phyloP scores from a whole-genome alignment of 192 early-diverging fungal genomes.

The Physocladia obscura region DNA sequence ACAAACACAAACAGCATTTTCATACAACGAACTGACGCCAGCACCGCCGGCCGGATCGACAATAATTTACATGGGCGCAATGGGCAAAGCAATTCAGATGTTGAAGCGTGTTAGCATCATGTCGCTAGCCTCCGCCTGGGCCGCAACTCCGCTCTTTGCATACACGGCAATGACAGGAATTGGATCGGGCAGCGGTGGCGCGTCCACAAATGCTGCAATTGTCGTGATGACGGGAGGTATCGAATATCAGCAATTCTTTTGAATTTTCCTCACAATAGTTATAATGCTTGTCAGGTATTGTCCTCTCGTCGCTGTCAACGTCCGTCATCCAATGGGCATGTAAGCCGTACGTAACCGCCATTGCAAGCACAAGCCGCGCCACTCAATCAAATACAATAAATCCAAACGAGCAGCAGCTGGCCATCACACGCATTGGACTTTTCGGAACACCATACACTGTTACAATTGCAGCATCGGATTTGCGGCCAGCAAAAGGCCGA shows the following conservation, averaged over 20 bases:
- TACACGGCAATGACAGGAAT: not conserved
- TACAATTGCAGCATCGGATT: not conserved
- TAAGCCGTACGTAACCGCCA: constrained; percentile 23
- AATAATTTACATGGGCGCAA: constrained; percentile 17
- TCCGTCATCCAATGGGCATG: constrained; percentile 18
- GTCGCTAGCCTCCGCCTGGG: constrained; percentile 2
- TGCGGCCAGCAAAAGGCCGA: not conserved
- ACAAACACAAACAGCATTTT: no score
- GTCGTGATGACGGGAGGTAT: constrained; percentile 23
- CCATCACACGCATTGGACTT: constrained; percentile 12
- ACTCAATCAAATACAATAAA: not conserved
- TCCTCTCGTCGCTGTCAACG: constrained; percentile 10
- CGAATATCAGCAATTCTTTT: not conserved
- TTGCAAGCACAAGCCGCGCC: not conserved
- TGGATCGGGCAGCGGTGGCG: no score
- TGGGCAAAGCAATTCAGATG: constrained; percentile 13
- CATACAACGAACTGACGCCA: no score
- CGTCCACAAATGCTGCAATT: constrained; percentile 16
- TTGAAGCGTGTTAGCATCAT: constrained; percentile 26
- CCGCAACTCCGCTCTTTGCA: constrained; percentile 16
- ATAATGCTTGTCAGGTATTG: not conserved
- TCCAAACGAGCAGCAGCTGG: not conserved
- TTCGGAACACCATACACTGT: constrained; percentile 12
- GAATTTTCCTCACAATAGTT: not conserved
- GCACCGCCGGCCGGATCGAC: not conserved